Base-by-base conservation (phyloP, 345 rosid genomes). In the Reutealis trisperma region DNA sequence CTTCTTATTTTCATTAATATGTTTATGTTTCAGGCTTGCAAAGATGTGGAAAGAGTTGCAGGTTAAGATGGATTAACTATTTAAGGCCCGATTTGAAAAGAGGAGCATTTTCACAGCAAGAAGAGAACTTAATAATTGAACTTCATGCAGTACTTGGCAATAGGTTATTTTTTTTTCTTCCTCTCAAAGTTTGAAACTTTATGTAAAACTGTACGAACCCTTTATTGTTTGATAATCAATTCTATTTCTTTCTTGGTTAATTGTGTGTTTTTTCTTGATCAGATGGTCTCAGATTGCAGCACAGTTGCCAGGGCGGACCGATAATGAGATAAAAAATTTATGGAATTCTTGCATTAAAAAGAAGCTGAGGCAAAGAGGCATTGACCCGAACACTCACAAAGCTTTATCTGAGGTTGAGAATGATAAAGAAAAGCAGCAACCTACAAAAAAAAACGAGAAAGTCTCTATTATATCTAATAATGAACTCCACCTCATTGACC, bases 1-100 rank as follows among this genome's bases (percentile, higher is more conserved):
- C 51, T 55, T 6, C 18, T 54, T 7, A 5, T 70, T 25, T 24
- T 10, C 49, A 18, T n/a, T 10, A 12, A 14, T 14, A 7, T 21
- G 6, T 77, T 2, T 32, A 12, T 70, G 1, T 80, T 64, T 42
- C 79, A 92, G 97, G 93, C 52, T 79, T 92, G 67, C 93, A 92
- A 65, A 87, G 97, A 79, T 90, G 97, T 58, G 97, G 97, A 0
- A 92, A 92, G 75, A 92, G 97, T 73, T 92, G 97, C 79, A 83
- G 97, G 79, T 42, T 92, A 42, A 89, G 97, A 74, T 92, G 97
- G 97, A 90, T 90, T 73, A 92, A 92, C 76, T 92, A 90, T 84
- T 78, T 92, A 75, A 90, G 97, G 85, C 97, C 94, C 73, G 94
- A 92, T 85, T 86, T 92, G 86, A 92, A 92, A 78, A 87, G 97